A percentile compares a stretch with the other conserved stretches of the same genome.
phyloP scores from a whole-genome alignment of 192 early-diverging fungal genomes.

The Paraglomus brasilianum region DNA sequence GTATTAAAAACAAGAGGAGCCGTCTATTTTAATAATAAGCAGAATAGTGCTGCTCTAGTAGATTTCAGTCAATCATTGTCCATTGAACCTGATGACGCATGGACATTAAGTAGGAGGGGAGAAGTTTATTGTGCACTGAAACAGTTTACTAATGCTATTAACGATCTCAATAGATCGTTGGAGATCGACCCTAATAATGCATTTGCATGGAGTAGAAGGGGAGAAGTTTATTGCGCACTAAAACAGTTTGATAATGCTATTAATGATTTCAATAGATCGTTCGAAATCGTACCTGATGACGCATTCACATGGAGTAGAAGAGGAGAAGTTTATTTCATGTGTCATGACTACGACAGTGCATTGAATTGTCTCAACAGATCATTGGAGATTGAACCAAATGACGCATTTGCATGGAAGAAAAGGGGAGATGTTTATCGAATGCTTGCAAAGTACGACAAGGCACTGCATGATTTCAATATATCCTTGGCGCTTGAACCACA shows the following conservation, averaged over 20 bases:
- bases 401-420: not conserved
- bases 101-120: not conserved
- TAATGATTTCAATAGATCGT: constrained; percentile 20
- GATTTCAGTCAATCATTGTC: not conserved
- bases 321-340: not conserved
- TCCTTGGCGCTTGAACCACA: not conserved
- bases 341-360: not conserved
- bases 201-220: not conserved
- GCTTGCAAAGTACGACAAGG: not conserved
- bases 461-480: constrained; percentile 1
- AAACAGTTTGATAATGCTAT: not conserved
- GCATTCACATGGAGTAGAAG: not conserved
- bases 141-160: not conserved
- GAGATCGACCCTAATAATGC: not conserved
- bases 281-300: not conserved
- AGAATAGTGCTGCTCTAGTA: not conserved
- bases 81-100: not conserved
- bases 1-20: not conserved
- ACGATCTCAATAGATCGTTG: constrained; percentile 1
- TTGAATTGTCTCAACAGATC: not conserved
- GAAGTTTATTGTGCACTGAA: not conserved
- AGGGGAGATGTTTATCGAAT: constrained; percentile 8
- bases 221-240: not conserved
- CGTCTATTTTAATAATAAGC: not conserved
- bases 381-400: not conserved